These are phyloP conservation scores for Pythium grandisporangium DNA, from an alignment of 352 stramenopile genomes.

Conservation along the genomic window DNA sequence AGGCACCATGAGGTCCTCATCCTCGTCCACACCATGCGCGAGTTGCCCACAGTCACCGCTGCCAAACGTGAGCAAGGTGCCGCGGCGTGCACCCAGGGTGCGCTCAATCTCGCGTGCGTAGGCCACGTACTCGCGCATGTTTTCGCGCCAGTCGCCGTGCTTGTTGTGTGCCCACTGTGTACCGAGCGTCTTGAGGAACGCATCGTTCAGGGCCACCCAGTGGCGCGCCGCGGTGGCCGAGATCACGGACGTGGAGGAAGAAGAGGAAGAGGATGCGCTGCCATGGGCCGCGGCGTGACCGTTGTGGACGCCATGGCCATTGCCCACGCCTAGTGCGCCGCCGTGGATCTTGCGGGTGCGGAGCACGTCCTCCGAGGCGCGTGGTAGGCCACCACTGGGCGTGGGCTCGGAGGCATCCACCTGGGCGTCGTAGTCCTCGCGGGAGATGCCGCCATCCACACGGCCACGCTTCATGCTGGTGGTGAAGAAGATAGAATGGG, in stretches of 20 bases:
- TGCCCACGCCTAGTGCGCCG: not conserved
- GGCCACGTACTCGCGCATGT: conserved; percentile 71
- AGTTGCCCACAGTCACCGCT: conserved; percentile 90
- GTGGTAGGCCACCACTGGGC: conserved; percentile 14
- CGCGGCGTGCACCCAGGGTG: conserved; percentile 39
- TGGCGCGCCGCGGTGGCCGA: conserved; percentile 23
- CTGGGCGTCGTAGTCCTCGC: conserved; percentile 62
- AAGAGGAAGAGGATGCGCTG: no score
- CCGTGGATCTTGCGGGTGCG: conserved; percentile 29
- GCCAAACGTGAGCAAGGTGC: conserved; percentile 76
- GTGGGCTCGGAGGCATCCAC: conserved; percentile 2
- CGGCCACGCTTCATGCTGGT: conserved; percentile 57
- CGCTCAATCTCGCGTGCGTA: conserved; percentile 54
- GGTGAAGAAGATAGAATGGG: no score
- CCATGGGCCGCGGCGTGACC: conserved; percentile 5
- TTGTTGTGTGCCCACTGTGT: conserved; percentile 58
- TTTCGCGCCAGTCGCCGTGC: conserved; percentile 53
- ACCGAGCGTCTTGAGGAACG: conserved; percentile 49
- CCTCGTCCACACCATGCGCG: conserved; percentile 82
- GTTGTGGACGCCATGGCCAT: no score
- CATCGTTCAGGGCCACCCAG: conserved; percentile 56
- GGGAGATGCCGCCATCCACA: conserved; percentile 57
- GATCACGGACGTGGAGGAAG: no score
- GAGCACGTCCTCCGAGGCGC: conserved; percentile 37
- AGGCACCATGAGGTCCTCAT: conserved; percentile 69